phyloP scores from a whole-genome alignment of 805 yeast genomes.

The Pichia exigua region DNA sequence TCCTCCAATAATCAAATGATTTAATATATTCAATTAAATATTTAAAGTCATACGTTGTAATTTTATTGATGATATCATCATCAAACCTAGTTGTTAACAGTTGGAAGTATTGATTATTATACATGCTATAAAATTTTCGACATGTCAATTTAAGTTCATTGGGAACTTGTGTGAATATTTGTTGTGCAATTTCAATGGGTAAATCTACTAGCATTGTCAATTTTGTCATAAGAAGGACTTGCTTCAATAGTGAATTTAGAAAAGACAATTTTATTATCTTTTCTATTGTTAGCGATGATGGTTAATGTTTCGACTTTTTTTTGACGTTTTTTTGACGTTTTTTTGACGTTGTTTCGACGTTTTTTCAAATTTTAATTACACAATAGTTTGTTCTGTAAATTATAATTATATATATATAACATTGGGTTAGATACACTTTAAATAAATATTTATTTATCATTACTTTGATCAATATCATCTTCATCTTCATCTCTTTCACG shows the following conservation, averaged over 20 bases:
- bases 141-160: slow-evolving; percentile 25
- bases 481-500: slow-evolving; percentile 58
- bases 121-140: slow-evolving; percentile 34
- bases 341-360: background rate
- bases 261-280: no score
- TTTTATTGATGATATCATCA: slow-evolving; percentile 15
- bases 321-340: background rate
- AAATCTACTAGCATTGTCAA: slow-evolving; percentile 15
- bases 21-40: slow-evolving; percentile 24
- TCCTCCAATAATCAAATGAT: slow-evolving; percentile 32
- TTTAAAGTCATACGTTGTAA: slow-evolving; percentile 20
- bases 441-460: background rate
- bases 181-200: slow-evolving; percentile 24
- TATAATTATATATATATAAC: no score
- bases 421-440: background rate
- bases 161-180: slow-evolving; percentile 23
- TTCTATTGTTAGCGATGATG: background rate
- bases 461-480: slow-evolving; percentile 9
- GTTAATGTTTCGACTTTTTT: background rate
- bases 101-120: slow-evolving; percentile 42
- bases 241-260: no score
- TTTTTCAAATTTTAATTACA: background rate
- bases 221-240: no score
- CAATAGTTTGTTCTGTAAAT: background rate
- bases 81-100: slow-evolving; percentile 28